Conservation (phyloP, 2,329 filamentous ascomycete species). For the Paraphoma sp. region DNA sequence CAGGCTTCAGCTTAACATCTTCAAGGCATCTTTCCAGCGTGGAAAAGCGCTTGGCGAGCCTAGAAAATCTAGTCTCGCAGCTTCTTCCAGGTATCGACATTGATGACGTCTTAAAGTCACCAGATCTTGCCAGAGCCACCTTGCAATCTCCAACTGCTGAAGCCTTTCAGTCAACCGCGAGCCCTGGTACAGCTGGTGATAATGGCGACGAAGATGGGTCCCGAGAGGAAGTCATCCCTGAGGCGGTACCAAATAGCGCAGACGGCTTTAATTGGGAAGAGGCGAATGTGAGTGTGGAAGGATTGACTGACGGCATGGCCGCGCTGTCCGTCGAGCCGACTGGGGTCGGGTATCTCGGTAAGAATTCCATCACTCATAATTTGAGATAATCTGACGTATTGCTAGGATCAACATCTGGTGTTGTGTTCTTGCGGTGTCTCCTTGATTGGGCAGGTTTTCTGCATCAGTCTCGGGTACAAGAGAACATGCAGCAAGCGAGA, state of each 20-base stretch:
- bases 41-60: conserved; percentile 25
- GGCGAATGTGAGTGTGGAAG: conserved; percentile 24
- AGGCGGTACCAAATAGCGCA: conserved; percentile 30
- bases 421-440: conserved; percentile 31
- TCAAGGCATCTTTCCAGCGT: conserved; percentile 27
- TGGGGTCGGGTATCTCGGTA: conserved; percentile 33
- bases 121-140: conserved; percentile 14
- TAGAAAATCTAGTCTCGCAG: conserved; percentile 26
- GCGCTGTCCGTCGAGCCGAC: conserved; percentile 35
- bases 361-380: neutral
- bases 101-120: conserved; percentile 24
- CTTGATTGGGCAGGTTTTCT: conserved; percentile 35
- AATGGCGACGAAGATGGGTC: neutral
- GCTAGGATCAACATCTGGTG: conserved; percentile 31
- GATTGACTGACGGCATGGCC: conserved; percentile 35
- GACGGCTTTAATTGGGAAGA: conserved; percentile 37
- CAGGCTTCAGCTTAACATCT: neutral
- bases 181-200: neutral
- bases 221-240: conserved; percentile 26
- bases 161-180: neutral
- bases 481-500: conserved; percentile 8
- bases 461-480: conserved; percentile 25
- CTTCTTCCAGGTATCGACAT: conserved; percentile 28
- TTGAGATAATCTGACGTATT: too few relatives aligned
- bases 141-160: conserved; percentile 1